Evolutionary conservation across 768 basidiomycete species (phyloP).

Genomic region (Tephrocybe sp.): DNA sequence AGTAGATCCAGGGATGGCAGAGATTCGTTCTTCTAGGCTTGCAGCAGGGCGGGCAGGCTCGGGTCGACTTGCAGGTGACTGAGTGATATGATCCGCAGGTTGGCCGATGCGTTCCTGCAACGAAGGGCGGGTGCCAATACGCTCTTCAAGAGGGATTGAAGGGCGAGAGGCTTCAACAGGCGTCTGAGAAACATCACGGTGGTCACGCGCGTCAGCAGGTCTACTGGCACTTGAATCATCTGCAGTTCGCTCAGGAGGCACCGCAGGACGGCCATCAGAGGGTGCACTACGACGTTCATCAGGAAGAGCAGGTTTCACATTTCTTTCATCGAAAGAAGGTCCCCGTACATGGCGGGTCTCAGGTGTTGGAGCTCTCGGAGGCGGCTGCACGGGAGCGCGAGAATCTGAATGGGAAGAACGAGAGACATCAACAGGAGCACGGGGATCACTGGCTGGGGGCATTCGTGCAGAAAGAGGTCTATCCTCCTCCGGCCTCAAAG

Average conservation of each 20-base stretch:
- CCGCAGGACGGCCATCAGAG: conserved; percentile 11
- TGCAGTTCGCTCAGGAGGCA: conserved; percentile 18
- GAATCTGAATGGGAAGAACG: conserved; percentile 22
- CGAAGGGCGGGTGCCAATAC: conserved; percentile 28
- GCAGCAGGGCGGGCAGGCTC: conserved; percentile 22
- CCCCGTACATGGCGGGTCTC: conserved; percentile 21
- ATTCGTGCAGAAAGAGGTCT: conserved; percentile 15
- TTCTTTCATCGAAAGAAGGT: conserved; percentile 28
- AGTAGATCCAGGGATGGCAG: conserved; percentile 25
- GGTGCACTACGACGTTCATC: conserved; percentile 24
- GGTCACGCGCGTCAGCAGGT: conserved; percentile 11
- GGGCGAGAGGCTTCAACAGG: conserved; percentile 19
- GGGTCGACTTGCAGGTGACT: conserved; percentile 9
- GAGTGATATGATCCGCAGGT: conserved; percentile 15
- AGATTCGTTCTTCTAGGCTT: conserved; percentile 40
- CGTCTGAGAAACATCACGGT: conserved; percentile 8
- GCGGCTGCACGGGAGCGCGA: conserved; percentile 24
- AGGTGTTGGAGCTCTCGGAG: conserved; percentile 17
- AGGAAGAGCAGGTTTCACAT: conserved; percentile 24
- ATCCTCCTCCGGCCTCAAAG: conserved; percentile 15
- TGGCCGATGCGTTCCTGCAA: conserved; percentile 38
- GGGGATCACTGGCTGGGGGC: conserved; percentile 17
- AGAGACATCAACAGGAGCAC: conserved; percentile 24
- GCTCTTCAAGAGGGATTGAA: conserved; percentile 32
- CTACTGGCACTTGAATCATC: conserved; percentile 16